A percentile compares a stretch with the other conserved stretches of the same genome.
Conservation (phyloP, 2,329 filamentous ascomycete species). For the Beauveria medogensis region DNA sequence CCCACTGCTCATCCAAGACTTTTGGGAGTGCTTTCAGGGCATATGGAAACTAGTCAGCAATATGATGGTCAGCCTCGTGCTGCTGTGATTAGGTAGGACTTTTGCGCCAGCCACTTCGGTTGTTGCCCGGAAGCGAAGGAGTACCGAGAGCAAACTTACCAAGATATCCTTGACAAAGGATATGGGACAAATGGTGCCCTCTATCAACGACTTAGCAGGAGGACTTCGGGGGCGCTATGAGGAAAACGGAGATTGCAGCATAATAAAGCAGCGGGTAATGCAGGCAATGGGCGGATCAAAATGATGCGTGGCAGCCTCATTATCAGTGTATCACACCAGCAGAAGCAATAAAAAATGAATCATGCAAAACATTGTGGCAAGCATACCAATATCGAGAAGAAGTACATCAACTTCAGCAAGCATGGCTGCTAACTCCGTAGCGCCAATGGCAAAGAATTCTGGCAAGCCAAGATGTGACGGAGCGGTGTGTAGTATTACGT, state of each 20-base stretch:
- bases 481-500: slow-evolving; percentile 5
- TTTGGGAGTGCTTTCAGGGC: slow-evolving; percentile 58
- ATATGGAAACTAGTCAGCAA: slow-evolving; percentile 60
- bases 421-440: slow-evolving; percentile 14
- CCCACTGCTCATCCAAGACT: slow-evolving; percentile 60
- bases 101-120: not conserved
- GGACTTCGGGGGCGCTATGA: not conserved
- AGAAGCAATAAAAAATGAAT: not conserved
- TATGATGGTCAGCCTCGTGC: not conserved
- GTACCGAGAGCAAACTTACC: slow-evolving; percentile 45
- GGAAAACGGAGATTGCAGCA: not conserved
- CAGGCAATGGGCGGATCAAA: not conserved
- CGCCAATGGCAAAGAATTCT: not conserved
- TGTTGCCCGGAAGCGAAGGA: slow-evolving; percentile 12
- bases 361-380: not conserved
- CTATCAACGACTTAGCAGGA: slow-evolving; percentile 32
- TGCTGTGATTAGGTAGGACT: not conserved
- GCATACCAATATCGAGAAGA: slow-evolving; percentile 30
- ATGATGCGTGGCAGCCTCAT: slow-evolving; percentile 1
- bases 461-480: not conserved
- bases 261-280: not conserved
- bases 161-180: slow-evolving; percentile 77
- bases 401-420: slow-evolving; percentile 25
- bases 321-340: not conserved
- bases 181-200: slow-evolving; percentile 76